Conservation (phyloP, 805 yeast species). For the Scheffersomyces coipomensis region DNA sequence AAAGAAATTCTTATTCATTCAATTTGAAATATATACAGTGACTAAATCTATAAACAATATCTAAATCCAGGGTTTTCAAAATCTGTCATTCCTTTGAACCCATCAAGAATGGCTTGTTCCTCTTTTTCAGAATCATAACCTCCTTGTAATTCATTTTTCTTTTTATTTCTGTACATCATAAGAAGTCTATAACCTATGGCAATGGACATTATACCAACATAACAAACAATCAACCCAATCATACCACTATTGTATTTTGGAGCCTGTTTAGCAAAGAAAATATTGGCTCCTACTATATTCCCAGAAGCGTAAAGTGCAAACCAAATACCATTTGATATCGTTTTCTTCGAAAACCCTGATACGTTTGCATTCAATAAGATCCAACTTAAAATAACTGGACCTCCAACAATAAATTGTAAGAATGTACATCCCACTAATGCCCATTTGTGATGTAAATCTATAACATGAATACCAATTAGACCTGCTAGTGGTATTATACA, state of each 20-base stretch:
- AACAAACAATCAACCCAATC: conserved; percentile 20
- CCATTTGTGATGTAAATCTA: conserved; percentile 17
- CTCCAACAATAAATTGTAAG: conserved; percentile 28
- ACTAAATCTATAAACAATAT: conserved; percentile 12
- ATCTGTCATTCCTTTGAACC: conserved; percentile 23
- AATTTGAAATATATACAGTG: not conserved
- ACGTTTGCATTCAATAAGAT: conserved; percentile 19
- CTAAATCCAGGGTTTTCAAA: conserved; percentile 21
- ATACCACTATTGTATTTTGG: conserved; percentile 24
- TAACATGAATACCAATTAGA: conserved; percentile 20
- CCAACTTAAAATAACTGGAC: conserved; percentile 27
- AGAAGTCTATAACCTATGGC: conserved; percentile 11
- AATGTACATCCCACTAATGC: conserved; percentile 28
- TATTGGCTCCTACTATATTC: conserved; percentile 25
- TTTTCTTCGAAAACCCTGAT: conserved; percentile 22
- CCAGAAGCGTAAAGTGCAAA: conserved; percentile 25
- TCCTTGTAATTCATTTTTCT: conserved; percentile 16
- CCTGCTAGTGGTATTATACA: conserved; percentile 23
- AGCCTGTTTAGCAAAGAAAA: conserved; percentile 19
- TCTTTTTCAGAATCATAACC: conserved; percentile 16
- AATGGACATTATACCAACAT: conserved; percentile 18
- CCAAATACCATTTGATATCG: conserved; percentile 19
- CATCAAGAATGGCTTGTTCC: conserved; percentile 19
- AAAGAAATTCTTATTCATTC: too few species aligned
- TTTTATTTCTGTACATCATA: conserved; percentile 13